phyloP scores from a whole-genome alignment of 164 flowering plant genomes.

The Macadamia integrifolia region DNA sequence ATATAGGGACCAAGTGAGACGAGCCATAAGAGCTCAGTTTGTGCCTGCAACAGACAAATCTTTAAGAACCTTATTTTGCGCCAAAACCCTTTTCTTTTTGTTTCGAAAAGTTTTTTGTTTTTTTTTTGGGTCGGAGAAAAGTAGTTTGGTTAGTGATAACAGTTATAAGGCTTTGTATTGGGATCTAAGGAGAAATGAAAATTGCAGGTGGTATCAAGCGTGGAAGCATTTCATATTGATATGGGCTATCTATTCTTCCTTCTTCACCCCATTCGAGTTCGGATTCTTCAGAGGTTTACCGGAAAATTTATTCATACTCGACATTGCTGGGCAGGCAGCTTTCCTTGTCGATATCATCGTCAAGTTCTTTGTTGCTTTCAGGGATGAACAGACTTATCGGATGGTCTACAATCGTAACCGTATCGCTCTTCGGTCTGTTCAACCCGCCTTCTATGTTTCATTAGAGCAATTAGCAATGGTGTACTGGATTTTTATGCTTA shows the following conservation, averaged over 20 bases:
- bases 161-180: no score
- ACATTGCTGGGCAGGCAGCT: conserved; percentile 72
- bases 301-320: conserved; percentile 52
- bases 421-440: conserved; percentile 63
- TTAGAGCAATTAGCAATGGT: neutral
- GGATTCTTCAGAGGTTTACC: conserved; percentile 94
- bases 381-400: conserved; percentile 66
- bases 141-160: no score
- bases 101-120: no score
- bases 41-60: no score
- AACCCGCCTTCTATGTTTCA: neutral
- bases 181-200: no score
- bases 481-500: neutral
- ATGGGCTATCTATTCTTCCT: conserved; percentile 91
- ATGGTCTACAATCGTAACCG: conserved; percentile 56
- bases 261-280: conserved; percentile 94
- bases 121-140: no score
- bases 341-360: conserved; percentile 74
- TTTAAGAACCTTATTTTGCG: no score
- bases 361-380: conserved; percentile 65
- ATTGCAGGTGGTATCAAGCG: conserved; percentile 66
- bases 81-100: no score
- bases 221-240: conserved; percentile 76
- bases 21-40: no score
- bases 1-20: no score